These are phyloP conservation scores for Mortierella alpina DNA, from an alignment of 192 early-diverging fungal genomes.

Conservation along the genomic window DNA sequence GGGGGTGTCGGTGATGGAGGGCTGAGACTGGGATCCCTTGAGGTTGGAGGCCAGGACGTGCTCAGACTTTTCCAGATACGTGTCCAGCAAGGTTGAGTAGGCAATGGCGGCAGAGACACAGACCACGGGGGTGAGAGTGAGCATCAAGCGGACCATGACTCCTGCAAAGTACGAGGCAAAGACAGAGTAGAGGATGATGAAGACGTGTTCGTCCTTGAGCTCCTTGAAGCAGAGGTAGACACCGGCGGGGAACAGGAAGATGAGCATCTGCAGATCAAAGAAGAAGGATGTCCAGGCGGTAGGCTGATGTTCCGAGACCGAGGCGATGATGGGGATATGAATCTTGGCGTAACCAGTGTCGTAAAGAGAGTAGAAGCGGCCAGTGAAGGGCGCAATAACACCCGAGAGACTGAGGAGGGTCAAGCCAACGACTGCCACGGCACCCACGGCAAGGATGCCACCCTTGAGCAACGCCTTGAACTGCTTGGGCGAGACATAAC, in stretches of 20 bases:
- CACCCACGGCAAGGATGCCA: slow-evolving; percentile 64
- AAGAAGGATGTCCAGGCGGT: slow-evolving; percentile 99
- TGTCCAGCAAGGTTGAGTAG: slow-evolving; percentile 87
- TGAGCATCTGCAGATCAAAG: slow-evolving; percentile 98
- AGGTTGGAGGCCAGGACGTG: slow-evolving; percentile 26
- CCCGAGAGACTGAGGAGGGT: slow-evolving; percentile 83
- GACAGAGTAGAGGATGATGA: slow-evolving; percentile 97
- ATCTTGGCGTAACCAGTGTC: slow-evolving; percentile 99
- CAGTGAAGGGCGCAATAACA: slow-evolving; percentile 97
- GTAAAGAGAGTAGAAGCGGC: slow-evolving; percentile 99
- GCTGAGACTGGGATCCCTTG: slow-evolving; percentile 5
- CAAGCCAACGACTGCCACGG: slow-evolving; percentile 68
- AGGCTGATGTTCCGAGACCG: slow-evolving; percentile 99
- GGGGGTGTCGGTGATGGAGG: slow-evolving; percentile 9
- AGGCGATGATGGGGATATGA: slow-evolving; percentile 99
- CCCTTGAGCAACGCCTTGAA: slow-evolving; percentile 85
- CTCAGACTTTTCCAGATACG: slow-evolving; percentile 73
- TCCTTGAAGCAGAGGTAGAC: slow-evolving; percentile 97
- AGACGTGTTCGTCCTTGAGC: slow-evolving; percentile 96
- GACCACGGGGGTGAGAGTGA: slow-evolving; percentile 97
- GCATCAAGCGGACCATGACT: slow-evolving; percentile 99
- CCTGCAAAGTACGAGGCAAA: slow-evolving; percentile 99
- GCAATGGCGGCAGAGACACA: slow-evolving; percentile 95
- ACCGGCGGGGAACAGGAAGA: slow-evolving; percentile 96
- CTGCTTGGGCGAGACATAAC: slow-evolving; percentile 82